Base-by-base conservation (phyloP, 2,329 filamentous ascomycete species). In the Aspergillus unguis region DNA sequence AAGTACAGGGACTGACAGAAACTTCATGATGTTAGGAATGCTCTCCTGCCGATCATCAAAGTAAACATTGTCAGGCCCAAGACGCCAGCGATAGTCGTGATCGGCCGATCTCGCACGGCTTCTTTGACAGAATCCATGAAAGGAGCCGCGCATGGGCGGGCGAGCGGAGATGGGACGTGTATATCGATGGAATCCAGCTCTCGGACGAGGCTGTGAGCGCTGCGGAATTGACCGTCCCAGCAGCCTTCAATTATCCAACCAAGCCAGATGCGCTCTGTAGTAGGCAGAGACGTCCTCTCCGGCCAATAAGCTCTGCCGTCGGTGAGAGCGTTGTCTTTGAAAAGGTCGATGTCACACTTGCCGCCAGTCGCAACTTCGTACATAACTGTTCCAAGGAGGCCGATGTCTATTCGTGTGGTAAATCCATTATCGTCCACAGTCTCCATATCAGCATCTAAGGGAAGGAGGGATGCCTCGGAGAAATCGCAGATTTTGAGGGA, bases 401-500 rank as follows among this genome's bases (percentile, higher is more conserved):
- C 64, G 44, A 71, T 64, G 51, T 71, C 65, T 10, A 58, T 66
- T 25, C 59, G 56, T 10, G 61, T 58, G 1, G 62, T 62, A 48
- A 58, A 68, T 27, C 63, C 65, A 36, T 57, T 52, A 29, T 68
- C 62, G 49, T 68, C 59, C 9, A 55, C 57, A 7, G 54, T 54
- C 10, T 64, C 55, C 54, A 71, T 65, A 53, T 62, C 31, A 17
- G 54, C 48, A 44, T 64, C 57, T 7, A 62, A 48, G 6, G 59
- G 53, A 28, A 70, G 51, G 9, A 65, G 42, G n/a, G 57, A 54
- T 8, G 63, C 59, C 43, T 66, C 60, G 1, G 60, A 47, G 47
- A 69, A 68, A 53, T 69, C 65, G 43, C 58, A 62, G 11, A 69
- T 43, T 50, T 65, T 66, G 28, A 70, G 32, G 2, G 55, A 60